A percentile compares a stretch with the other conserved stretches of the same genome.
Conservation (phyloP, 495 filamentous ascomycete genomes). For the Arthonia radiata region DNA sequence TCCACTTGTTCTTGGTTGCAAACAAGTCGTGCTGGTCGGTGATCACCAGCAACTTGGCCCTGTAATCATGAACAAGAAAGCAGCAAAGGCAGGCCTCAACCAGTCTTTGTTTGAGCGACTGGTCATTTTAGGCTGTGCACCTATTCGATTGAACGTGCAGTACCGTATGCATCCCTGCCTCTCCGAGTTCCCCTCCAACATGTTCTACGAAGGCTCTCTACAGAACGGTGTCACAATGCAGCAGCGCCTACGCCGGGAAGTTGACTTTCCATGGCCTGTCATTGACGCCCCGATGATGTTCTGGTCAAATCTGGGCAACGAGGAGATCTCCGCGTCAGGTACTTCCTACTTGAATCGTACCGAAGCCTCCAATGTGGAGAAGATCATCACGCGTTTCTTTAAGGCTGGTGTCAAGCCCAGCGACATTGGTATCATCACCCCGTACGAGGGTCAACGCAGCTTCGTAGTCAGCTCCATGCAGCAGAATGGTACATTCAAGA, state of each 20-base stretch:
- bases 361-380: slow-evolving; percentile 90
- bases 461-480: slow-evolving; percentile 99
- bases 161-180: slow-evolving; percentile 99
- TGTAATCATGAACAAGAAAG: slow-evolving; percentile 99
- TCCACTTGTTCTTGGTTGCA: slow-evolving; percentile 86
- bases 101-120: slow-evolving; percentile 94
- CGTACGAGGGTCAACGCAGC: slow-evolving; percentile 94
- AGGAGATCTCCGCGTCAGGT: slow-evolving; percentile 92
- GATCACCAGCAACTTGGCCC: slow-evolving; percentile 97
- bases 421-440: slow-evolving; percentile 94
- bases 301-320: slow-evolving; percentile 93
- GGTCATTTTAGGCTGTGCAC: slow-evolving; percentile 74
- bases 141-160: slow-evolving; percentile 87
- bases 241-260: slow-evolving; percentile 69
- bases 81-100: slow-evolving; percentile 88
- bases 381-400: slow-evolving; percentile 96
- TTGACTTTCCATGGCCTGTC: slow-evolving; percentile 97
- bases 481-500: slow-evolving; percentile 86
- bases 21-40: slow-evolving; percentile 91
- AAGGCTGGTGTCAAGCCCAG: slow-evolving; percentile 86
- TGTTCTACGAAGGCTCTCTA: slow-evolving; percentile 97
- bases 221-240: slow-evolving; percentile 90
- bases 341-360: slow-evolving; percentile 97
- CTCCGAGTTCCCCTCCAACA: slow-evolving; percentile 95
- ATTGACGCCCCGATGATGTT: slow-evolving; percentile 97